Evolutionary conservation across 257 asterid species (phyloP).

Genomic region (Leonotis leonurus): DNA sequence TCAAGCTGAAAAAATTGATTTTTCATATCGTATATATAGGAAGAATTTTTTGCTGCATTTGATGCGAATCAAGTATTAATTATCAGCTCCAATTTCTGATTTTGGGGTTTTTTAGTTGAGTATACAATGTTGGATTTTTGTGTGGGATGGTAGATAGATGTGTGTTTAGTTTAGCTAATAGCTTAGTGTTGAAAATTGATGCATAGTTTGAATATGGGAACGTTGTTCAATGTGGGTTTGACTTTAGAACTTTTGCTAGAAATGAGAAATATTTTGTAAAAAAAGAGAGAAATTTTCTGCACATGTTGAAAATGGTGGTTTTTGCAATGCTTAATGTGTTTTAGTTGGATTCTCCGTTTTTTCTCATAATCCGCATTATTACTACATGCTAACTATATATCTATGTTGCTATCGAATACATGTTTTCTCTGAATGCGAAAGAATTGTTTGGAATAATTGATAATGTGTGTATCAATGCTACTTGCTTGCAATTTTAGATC

Average conservation of each 20-base stretch:
- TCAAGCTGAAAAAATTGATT: background rate
- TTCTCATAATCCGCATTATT: background rate
- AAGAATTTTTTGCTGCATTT: constrained; percentile 3
- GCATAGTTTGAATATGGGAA: background rate
- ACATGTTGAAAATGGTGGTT: no score
- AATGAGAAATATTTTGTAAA: background rate
- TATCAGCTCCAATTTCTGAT: background rate
- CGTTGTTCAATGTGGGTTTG: background rate
- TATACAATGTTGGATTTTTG: background rate
- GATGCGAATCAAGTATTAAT: no score
- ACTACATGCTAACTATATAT: background rate
- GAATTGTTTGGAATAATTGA: no score
- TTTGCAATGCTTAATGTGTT: no score
- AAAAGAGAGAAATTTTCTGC: no score
- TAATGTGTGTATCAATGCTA: no score
- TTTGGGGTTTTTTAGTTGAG: background rate
- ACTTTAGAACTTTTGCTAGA: background rate
- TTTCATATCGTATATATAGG: background rate
- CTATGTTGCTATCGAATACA: background rate
- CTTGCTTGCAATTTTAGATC: background rate
- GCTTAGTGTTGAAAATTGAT: background rate
- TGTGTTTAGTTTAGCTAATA: no score
- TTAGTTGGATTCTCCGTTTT: background rate
- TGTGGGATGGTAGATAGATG: background rate
- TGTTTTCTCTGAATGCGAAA: no score